Evolutionary conservation across 1,139 yeast species (phyloP), one percentile per base, ranked within the genome.

Genomic region (Kodamaea ohmeri): DNA sequence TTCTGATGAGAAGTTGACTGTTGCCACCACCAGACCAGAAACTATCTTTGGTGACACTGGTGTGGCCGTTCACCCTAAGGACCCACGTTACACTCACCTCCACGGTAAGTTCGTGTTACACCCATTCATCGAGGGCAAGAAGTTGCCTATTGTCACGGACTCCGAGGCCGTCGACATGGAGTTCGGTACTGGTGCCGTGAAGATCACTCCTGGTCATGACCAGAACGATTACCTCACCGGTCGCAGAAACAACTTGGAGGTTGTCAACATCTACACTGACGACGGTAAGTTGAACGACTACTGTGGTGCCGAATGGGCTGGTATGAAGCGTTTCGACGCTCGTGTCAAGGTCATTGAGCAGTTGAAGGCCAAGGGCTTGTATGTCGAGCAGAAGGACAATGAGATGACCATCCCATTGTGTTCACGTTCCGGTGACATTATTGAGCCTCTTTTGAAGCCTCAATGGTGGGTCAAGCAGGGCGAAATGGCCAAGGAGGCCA

Each of bases 151-250:
- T 58, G 71, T 92, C 45, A 78, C 90, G 40, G 98, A 92, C 61
- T 61, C 82, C 27, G 96, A 88, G 65, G 94, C 97, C 28, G 98
- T 92, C 47, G 98, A 92, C 63, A 92, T 92, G 97, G 96, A 87
- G 64, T 92, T 92, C 53, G 98, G 98, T 75, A 92, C 98, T 49
- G 98, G 98, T 83, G 98, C 98, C 32, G 98, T 92, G 49, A 92
- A 92, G 69, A 92, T 92, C 59, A 92, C 98, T 16, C 98, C 98
- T 43, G 97, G 96, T 38, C 98, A 92, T 64, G 98, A 92, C 66
- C 87, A 84, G 56, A 92, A 92, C 75, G 98, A 92, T 87, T 88
- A 87, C 74, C 77, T 73, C 56, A 87, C 97, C 41, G 98, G 98
- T 71, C 89, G 87, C 70, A 89, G 97, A 70, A 88, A 88, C 64